Evolutionary conservation across 1,139 yeast species (phyloP), one percentile per base, ranked within the genome.

Genomic region (Wickerhamomyces sp.): DNA sequence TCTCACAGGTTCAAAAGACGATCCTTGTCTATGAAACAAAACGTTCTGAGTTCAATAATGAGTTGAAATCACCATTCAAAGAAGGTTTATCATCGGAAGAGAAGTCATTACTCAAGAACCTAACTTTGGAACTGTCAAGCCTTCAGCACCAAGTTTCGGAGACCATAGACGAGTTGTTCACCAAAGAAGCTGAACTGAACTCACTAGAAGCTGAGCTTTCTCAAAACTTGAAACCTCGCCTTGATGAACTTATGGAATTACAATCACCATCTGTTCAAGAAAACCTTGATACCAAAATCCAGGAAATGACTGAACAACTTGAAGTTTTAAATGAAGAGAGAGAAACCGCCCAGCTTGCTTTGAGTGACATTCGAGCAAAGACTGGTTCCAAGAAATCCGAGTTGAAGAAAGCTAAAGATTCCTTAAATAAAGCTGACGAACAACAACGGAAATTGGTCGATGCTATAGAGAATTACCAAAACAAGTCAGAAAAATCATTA

Each of bases 401-500:
- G 29, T 46, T 55, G 36, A 52, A 46, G 6, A 50, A 52, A 5
- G 60, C 67, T 35, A 70, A 73, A 46, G 58, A 58, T 2, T 51
- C 64, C 5, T 56, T 79, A 36, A 64, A 65, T 23, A 68, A 68
- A 36, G 65, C 82, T 6, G 75, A 79, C 47, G 70, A 73, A 6
- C 73, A 71, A 34, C 93, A 84, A 49, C 58, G 72, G 4, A 53
- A 62, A 12, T 56, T 78, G 3, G 59, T 82, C 30, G 72, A 70
- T 38, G 72, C 72, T 39, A 60, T 85, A 34, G 89, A 83, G 39
- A 70, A 68, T 33, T 74, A 70, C 38, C 78, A 82, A 38, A 83
- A 80, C 45, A 61, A 58, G n/a, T 70, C 82, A 2, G 95, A 86
- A 50, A 78, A 72, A 43, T 68, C 69, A 12, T 64, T 85, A 47